Base-by-base conservation (phyloP, 2,329 filamentous ascomycete species). In the Penicillium sp. region DNA sequence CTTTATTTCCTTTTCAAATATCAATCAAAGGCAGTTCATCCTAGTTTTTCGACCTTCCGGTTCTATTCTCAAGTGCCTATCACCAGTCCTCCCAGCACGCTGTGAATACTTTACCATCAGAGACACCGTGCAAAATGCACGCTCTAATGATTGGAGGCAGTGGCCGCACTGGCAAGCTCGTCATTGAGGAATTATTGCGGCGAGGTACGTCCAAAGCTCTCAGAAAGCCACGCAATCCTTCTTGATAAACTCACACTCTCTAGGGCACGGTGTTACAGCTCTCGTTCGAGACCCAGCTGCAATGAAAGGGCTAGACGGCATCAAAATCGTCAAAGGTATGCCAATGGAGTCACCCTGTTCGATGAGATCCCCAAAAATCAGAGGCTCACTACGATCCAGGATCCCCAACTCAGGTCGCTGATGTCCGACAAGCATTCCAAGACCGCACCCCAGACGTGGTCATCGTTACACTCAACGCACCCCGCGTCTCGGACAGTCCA, bases 381-480 rank as follows among this genome's bases (percentile, higher is more conserved):
- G 13, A 35, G 16, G 11, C 52, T 54, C 5, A 54, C 3, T 5
- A 42, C 14, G 2, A 16, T 33, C 6, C 3, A 65, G 69, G 71
- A 37, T 68, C 68, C 22, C 71, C 71, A 11, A 68, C 60, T 8
- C 58, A 66, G 1, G 16, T 66, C 11, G 45, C 58, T 4, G 70
- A 73, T 19, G 52, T 74, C 1, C 53, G 61, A 57, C 25, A 51
- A 1, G 70, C 68, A 1, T 69, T 72, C 46, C 35, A 57, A 2
- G 0, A 38, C 7, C 10, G 40, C 1, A 62, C 45, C 4, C 66
- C 69, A 3, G 68, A 76, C 48, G 80, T 78, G 5, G 74, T 86
- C 26, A 72, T 86, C 40, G 74, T 82, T 22, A 81, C 84, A 0
- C 79, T 87, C 13, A 81, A 77, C 61, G 79, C 82, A 1, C 76